Base-by-base conservation (phyloP, 2,329 filamentous ascomycete genomes). In the Metarhizium rileyi region DNA sequence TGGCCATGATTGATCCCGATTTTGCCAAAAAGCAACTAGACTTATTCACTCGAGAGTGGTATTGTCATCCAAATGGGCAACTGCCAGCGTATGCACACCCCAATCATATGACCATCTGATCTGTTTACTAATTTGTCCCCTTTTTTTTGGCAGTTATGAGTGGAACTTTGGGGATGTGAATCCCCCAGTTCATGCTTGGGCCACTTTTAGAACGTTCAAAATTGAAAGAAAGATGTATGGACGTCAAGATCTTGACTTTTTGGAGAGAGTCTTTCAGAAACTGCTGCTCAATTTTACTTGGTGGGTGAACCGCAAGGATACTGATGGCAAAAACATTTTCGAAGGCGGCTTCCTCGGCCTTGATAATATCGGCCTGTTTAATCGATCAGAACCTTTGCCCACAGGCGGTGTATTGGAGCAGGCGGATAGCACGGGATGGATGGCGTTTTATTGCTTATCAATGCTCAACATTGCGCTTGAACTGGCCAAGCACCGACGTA, bases 131-230 rank as follows among this genome's bases (percentile, higher is more conserved):
- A n/a, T n/a, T n/a, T n/a, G n/a, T n/a, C 56, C 61, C 22, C 63
- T 42, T 12, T 5, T n/a, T 45, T 9, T n/a, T 16, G 45, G 18
- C 38, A 79, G 76, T 27, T 84, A 85, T 61, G 91, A 97, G 66
- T 97, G 91, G 91, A 96, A 97, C 64, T 97, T 96, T 70, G 85
- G 90, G 48, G 93, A 97, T 60, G 91, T 96, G 55, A 97, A 97
- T 59, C 91, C 91, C 25, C 91, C 91, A 0, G 91, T 97, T 1
- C 91, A 97, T 65, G 93, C 91, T 1, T 97, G 91, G 91, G 84
- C 91, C 2, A 88, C 89, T 0, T 97, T 97, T 75, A 80, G 93
- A 50, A 88, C 87, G 0, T 97, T 97, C 82, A 97, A 97, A 71
- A 96, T 97, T 55, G 91, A 97, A 73, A 84, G 93, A 57, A 97